Evolutionary conservation across 805 yeast species (phyloP), one percentile per base, ranked within the genome.

Genomic region (Debaryomyces prosopidis): DNA sequence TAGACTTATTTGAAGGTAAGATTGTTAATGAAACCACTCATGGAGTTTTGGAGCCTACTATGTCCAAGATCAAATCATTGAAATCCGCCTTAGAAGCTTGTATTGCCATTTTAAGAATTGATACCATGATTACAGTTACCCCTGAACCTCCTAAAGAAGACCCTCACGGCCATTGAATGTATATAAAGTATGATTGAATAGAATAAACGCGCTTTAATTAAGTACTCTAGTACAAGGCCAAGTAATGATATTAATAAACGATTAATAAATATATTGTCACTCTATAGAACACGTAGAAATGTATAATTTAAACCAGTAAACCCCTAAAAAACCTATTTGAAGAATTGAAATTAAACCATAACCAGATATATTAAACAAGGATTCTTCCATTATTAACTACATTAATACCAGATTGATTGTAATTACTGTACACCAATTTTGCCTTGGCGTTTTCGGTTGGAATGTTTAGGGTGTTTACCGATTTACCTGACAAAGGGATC

Each of bases 31-130:
- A 87, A 66, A 75, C 84, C 39, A 71, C 76, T 43, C 77, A 82
- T 49, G 99, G 99, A 51, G 97, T 94, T 23, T 77, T 94, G 55
- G 99, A 94, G 69, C 99, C 99, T 44, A 87, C 97, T 14, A 77
- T 94, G 62, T 85, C 95, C 59, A 94, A 94, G 73, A 79, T 94
- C 62, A 91, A 90, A 68, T 85, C 96, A 9, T 80, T 95, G 65
- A 91, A 95, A 69, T 85, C 95, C 48, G 98, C 99, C 5, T 80
- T 94, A 55, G 99, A 94, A 75, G 99, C 99, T 2, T 94, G 99
- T 71, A 84, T 95, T 67, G 96, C 98, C 30, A 94, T 94, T 52
- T 77, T 95, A 59, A 85, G 99, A 77, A 94, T 94, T 60, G 99
- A 94, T 68, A 94, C 99, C 41, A 91, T 92, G 96, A 92, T 94